Evolutionary conservation across 257 asterid species (phyloP).

Genomic region (Fraxinus pennsylvanica): DNA sequence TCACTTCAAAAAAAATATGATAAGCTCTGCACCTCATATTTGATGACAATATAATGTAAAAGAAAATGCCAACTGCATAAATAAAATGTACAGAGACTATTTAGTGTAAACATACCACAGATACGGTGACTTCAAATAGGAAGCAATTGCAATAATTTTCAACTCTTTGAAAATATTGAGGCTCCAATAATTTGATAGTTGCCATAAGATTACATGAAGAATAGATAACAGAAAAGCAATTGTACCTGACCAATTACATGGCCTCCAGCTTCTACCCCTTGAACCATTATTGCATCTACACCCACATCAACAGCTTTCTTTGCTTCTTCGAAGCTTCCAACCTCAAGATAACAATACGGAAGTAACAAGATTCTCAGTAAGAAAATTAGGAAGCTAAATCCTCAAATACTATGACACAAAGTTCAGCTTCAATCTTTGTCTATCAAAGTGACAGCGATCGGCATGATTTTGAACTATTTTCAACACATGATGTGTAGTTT

Average conservation of each 20-base stretch:
- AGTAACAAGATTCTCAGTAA: background rate
- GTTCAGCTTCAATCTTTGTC: background rate
- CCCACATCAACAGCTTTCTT: conserved; percentile 64
- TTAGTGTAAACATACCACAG: background rate
- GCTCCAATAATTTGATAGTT: background rate
- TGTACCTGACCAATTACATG: conserved; percentile 86
- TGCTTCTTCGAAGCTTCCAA: conserved; percentile 84
- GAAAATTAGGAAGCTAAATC: conserved; percentile 6
- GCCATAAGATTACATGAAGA: background rate
- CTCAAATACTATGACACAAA: background rate
- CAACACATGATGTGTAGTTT: background rate
- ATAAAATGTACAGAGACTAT: background rate
- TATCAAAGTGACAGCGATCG: background rate
- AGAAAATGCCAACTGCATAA: background rate
- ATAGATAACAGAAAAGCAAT: background rate
- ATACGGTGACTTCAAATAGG: background rate
- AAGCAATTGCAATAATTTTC: background rate
- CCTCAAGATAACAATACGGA: conserved; percentile 32
- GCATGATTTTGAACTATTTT: conserved; percentile 6
- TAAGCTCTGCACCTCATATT: background rate
- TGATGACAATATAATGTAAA: background rate
- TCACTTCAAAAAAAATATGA: background rate
- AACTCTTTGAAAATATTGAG: background rate
- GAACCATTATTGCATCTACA: conserved; percentile 85
- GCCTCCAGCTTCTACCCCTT: conserved; percentile 93